These are phyloP conservation scores for Centella asiatica DNA, from an alignment of 129 eudicot genomes.

Conservation along the genomic window DNA sequence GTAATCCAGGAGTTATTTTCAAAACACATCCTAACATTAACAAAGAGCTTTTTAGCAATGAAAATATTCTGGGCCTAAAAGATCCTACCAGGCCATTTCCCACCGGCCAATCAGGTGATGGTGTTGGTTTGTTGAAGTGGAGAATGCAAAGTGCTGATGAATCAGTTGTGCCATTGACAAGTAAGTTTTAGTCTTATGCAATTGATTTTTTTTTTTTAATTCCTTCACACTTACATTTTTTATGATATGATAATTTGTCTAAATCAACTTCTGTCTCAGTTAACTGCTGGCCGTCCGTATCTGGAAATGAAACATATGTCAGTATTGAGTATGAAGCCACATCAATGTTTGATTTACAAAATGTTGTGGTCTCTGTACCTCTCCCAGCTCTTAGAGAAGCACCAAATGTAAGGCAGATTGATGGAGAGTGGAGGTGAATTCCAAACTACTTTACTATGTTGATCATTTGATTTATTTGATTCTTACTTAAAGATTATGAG, in stretches of 20 bases:
- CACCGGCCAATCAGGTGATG: slow-evolving; percentile 69
- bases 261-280: slow-evolving; percentile 31
- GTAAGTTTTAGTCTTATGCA: slow-evolving; percentile 33
- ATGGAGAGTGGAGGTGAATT: slow-evolving; percentile 92
- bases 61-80: slow-evolving; percentile 80
- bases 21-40: slow-evolving; percentile 93
- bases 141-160: slow-evolving; percentile 94
- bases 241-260: slow-evolving; percentile 5
- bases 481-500: background rate
- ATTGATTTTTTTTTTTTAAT: background rate
- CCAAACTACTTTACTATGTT: slow-evolving; percentile 3
- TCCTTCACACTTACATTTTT: background rate
- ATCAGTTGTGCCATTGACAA: slow-evolving; percentile 65
- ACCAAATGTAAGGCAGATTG: slow-evolving; percentile 81
- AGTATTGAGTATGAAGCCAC: slow-evolving; percentile 78
- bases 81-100: slow-evolving; percentile 93
- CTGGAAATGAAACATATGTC: slow-evolving; percentile 87
- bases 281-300: slow-evolving; percentile 96
- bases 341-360: slow-evolving; percentile 69
- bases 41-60: slow-evolving; percentile 73
- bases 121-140: slow-evolving; percentile 79
- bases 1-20: slow-evolving; percentile 63
- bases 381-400: slow-evolving; percentile 74
- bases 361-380: slow-evolving; percentile 88
- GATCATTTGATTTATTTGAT: no score